A percentile compares a stretch with the other conserved stretches of the same genome.
Conservation (phyloP, 2,329 filamentous ascomycete species). For the Coniella vitis region DNA sequence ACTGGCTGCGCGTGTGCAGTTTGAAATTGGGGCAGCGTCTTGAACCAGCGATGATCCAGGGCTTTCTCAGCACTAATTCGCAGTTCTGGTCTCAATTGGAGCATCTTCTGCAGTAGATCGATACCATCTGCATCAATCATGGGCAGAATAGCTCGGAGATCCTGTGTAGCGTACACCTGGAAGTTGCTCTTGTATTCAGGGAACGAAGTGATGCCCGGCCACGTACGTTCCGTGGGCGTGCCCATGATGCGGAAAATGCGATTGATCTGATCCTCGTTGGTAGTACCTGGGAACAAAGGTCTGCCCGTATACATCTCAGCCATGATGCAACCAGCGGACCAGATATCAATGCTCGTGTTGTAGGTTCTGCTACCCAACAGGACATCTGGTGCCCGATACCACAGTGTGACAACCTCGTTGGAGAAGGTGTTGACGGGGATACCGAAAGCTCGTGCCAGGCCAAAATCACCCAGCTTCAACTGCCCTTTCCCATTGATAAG, state of each 20-base stretch:
- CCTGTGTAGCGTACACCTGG: conserved; percentile 89
- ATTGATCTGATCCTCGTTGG: conserved; percentile 94
- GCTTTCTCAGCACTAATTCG: conserved; percentile 83
- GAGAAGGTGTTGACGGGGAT: conserved; percentile 98
- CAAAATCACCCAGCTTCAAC: conserved; percentile 91
- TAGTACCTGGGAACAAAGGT: conserved; percentile 92
- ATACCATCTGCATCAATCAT: conserved; percentile 85
- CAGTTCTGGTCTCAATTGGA: conserved; percentile 87
- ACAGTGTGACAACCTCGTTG: conserved; percentile 94
- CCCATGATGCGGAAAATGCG: conserved; percentile 99
- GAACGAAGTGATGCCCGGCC: conserved; percentile 90
- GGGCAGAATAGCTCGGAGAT: conserved; percentile 77
- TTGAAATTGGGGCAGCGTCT: conserved; percentile 49
- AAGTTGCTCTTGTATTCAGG: conserved; percentile 98
- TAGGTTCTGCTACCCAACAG: conserved; percentile 90
- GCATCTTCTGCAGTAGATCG: conserved; percentile 81
- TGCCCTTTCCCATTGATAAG: conserved; percentile 89
- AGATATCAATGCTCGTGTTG: conserved; percentile 99
- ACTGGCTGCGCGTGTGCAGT: conserved; percentile 33
- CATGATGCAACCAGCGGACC: conserved; percentile 99
- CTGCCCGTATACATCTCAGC: conserved; percentile 98
- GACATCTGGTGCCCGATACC: conserved; percentile 96
- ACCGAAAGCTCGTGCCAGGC: conserved; percentile 86
- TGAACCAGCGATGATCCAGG: conserved; percentile 88
- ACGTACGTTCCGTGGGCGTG: conserved; percentile 88